Evolutionary conservation across 345 rosid genomes (phyloP).

Genomic region (Gossypium anomalum): DNA sequence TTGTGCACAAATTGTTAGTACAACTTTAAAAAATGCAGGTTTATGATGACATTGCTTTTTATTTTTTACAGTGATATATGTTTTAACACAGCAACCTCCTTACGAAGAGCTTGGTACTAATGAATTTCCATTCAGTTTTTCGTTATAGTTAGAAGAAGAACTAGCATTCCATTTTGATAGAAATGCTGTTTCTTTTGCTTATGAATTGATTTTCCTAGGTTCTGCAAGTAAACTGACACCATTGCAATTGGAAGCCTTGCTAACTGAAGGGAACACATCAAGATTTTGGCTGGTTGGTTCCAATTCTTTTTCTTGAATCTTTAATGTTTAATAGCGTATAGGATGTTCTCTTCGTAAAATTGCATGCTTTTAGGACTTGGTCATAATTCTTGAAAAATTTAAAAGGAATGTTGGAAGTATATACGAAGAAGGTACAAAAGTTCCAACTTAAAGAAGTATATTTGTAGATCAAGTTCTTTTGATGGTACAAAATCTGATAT

Average conservation of each 20-base stretch:
- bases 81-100: slow-evolving; percentile 65
- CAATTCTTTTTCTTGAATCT: neutral
- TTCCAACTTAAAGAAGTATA: neutral
- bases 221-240: slow-evolving; percentile 67
- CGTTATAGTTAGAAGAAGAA: neutral
- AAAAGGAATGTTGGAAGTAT: neutral
- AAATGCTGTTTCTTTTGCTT: neutral
- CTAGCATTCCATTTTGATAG: slow-evolving; percentile 1
- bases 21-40: neutral
- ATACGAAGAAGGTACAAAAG: neutral
- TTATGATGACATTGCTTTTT: slow-evolving; percentile 6
- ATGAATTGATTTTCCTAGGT: slow-evolving; percentile 39
- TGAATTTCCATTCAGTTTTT: neutral
- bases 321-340: neutral
- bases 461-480: neutral
- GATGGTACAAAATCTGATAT: neutral
- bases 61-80: slow-evolving; percentile 51
- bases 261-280: slow-evolving; percentile 71
- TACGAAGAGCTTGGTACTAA: slow-evolving; percentile 58
- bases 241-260: slow-evolving; percentile 71
- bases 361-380: neutral
- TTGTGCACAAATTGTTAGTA: neutral
- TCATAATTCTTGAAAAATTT: neutral
- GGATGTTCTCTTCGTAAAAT: neutral
- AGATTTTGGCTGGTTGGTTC: slow-evolving; percentile 87